These are phyloP conservation scores for Aspergillus floridensis DNA, from an alignment of 2,329 filamentous ascomycete species.

Conservation along the genomic window DNA sequence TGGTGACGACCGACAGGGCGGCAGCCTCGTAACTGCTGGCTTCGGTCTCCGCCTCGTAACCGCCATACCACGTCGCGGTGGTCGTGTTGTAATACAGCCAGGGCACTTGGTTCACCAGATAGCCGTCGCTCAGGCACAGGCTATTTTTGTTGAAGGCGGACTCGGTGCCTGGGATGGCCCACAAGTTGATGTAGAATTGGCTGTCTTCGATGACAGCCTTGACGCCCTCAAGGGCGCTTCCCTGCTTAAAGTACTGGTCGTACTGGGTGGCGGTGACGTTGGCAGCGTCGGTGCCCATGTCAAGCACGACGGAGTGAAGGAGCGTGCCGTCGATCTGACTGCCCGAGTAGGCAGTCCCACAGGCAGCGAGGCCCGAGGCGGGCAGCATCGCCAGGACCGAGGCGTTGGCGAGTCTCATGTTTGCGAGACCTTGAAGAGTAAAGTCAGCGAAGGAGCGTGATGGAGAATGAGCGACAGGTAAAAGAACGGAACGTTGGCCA, in stretches of 20 bases:
- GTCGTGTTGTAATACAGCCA: conserved; percentile 1
- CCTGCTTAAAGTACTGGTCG: conserved; percentile 2
- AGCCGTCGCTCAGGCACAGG: conserved; percentile 1
- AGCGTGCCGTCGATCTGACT: not conserved
- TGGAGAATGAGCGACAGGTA: not conserved
- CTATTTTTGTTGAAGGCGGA: not conserved
- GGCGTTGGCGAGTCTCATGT: not conserved
- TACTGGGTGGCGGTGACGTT: not conserved
- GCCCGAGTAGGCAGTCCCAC: not conserved
- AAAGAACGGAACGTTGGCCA: not conserved
- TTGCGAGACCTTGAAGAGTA: not conserved
- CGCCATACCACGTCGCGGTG: not conserved
- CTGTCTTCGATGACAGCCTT: not conserved
- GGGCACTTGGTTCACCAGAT: conserved; percentile 1
- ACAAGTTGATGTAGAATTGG: not conserved
- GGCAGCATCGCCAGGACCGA: not conserved
- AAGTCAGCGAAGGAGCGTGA: not conserved
- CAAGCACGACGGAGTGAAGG: not conserved
- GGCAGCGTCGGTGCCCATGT: not conserved
- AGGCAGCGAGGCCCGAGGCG: conserved; percentile 1
- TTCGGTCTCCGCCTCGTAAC: not conserved
- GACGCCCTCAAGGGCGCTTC: not conserved
- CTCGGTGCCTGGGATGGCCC: conserved; percentile 1
- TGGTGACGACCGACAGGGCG: not conserved
- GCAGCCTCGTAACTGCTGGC: conserved; percentile 1